Percentiles rank a stretch among this genome's conserved stretches.
These are phyloP conservation scores for Aquilaria sinensis DNA, from an alignment of 345 rosid genomes.

Conservation along the genomic window DNA sequence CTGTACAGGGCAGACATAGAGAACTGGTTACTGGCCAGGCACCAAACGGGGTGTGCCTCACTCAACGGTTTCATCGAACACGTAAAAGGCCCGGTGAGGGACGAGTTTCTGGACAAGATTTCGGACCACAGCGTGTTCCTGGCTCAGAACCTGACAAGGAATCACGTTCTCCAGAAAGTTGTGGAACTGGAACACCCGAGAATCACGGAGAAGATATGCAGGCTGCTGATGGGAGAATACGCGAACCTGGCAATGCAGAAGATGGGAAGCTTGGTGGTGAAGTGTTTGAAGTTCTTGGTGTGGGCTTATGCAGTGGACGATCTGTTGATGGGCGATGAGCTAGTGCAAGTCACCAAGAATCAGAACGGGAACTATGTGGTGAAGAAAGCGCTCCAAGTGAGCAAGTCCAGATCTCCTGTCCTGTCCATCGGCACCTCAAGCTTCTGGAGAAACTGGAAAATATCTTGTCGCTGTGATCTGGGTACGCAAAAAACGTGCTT, in stretches of 20 bases:
- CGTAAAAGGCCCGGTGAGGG: conserved; percentile 1
- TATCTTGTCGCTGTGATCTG: background rate
- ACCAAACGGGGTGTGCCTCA: background rate
- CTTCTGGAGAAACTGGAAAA: background rate
- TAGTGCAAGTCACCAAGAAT: background rate
- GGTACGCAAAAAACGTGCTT: conserved; percentile 1
- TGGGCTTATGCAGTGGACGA: background rate
- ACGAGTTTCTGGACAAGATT: background rate
- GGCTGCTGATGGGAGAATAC: background rate
- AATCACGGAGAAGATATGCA: background rate
- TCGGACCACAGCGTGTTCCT: background rate
- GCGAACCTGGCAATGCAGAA: background rate
- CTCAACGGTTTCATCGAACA: background rate
- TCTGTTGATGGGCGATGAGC: background rate
- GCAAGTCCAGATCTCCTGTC: background rate
- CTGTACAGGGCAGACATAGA: background rate
- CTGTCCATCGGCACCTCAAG: background rate
- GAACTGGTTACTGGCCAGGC: background rate
- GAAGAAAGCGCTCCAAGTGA: conserved; percentile 5
- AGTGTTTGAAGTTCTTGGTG: background rate
- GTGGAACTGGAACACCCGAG: background rate
- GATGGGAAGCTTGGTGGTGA: background rate
- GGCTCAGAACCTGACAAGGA: background rate
- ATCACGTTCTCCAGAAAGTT: conserved; percentile 3
- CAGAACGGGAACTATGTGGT: conserved; percentile 4